phyloP scores from a whole-genome alignment of 176 grass and related monocot genomes.

The Lolium multiflorum region DNA sequence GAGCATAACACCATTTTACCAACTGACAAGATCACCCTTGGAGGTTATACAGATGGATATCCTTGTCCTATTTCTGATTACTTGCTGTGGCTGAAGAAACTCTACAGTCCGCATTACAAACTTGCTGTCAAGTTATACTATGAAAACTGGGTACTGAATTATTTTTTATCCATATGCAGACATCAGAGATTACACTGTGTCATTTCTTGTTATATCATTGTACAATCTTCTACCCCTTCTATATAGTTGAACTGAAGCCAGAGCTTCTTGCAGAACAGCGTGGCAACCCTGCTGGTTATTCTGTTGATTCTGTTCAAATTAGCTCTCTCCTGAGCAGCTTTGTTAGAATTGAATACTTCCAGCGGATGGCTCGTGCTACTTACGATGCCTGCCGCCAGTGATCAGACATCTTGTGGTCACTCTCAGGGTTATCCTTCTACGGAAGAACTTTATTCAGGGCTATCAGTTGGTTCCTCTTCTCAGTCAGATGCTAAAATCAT shows the following conservation, averaged over 20 bases:
- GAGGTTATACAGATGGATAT: slow-evolving; percentile 11
- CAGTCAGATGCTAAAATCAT: slow-evolving; percentile 38
- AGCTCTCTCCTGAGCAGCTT: slow-evolving; percentile 48
- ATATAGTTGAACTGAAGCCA: slow-evolving; percentile 39
- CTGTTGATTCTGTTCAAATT: slow-evolving; percentile 56
- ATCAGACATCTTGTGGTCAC: slow-evolving; percentile 36
- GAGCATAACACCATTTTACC: background rate
- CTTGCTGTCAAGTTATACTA: background rate
- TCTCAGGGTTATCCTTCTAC: slow-evolving; percentile 34
- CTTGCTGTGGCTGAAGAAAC: background rate
- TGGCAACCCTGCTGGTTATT: slow-evolving; percentile 46
- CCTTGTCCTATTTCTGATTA: background rate
- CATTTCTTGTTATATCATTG: slow-evolving; percentile 28
- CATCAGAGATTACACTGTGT: background rate
- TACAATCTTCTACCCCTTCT: slow-evolving; percentile 26
- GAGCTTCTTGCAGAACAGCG: slow-evolving; percentile 64
- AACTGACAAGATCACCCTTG: background rate
- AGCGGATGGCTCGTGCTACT: slow-evolving; percentile 44
- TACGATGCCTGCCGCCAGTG: slow-evolving; percentile 41
- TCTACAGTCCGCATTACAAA: background rate
- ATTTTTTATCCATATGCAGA: slow-evolving; percentile 23
- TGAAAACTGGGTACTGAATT: background rate
- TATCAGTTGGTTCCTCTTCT: slow-evolving; percentile 40
- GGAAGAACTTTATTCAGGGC: slow-evolving; percentile 42
- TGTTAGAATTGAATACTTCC: slow-evolving; percentile 45